These are phyloP conservation scores for Trichoderma pleuroti DNA, from an alignment of 2,329 filamentous ascomycete species.

Conservation along the genomic window DNA sequence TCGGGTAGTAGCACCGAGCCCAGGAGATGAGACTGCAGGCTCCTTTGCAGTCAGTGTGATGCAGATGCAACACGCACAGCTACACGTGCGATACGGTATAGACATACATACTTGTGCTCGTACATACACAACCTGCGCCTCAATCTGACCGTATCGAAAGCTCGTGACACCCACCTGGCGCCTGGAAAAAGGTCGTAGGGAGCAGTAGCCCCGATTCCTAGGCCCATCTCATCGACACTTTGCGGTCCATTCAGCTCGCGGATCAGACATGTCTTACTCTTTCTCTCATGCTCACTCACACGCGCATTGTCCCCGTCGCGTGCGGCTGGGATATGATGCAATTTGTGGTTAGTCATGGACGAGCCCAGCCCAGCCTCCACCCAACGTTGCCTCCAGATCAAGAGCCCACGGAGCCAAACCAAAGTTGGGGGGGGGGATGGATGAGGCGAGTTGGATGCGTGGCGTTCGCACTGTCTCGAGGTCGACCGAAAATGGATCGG, in stretches of 20 bases:
- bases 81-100: not conserved
- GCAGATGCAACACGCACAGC: not conserved
- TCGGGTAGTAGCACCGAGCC: constrained; percentile 7
- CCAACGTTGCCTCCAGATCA: not conserved
- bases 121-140: not conserved
- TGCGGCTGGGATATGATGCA: constrained; percentile 6
- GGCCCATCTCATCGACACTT: not conserved
- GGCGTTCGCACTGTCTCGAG: constrained; percentile 28
- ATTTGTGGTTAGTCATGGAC: not conserved
- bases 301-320: not conserved
- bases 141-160: not conserved
- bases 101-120: not conserved
- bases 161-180: not conserved
- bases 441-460: not conserved
- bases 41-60: not conserved
- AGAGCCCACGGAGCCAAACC: not conserved
- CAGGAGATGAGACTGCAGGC: not conserved
- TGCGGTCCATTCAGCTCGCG: not conserved
- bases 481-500: constrained; percentile 36
- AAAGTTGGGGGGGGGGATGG: not conserved
- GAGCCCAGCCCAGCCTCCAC: not conserved
- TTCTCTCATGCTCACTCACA: not conserved
- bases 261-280: not conserved
- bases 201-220: not conserved
- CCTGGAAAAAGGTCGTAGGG: not conserved